Base-by-base conservation (phyloP, 108 stramenopile genomes). In the Cyclotella choctawhatcheeana region DNA sequence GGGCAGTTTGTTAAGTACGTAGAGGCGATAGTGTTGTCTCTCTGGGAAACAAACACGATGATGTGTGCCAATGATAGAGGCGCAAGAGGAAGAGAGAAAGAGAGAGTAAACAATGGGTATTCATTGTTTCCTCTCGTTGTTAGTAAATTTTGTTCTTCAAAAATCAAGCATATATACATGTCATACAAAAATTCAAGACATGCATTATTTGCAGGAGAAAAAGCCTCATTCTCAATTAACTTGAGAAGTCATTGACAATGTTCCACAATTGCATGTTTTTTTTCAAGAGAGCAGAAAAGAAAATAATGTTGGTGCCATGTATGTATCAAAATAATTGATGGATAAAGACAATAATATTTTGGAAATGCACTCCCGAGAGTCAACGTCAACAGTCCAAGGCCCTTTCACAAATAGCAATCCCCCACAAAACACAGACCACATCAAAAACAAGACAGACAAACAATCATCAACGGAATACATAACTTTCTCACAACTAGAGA, bases 21-120 rank as follows among this genome's bases (percentile, higher is more conserved):
- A 81, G 27, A 94, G 76, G 25, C 93, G 79, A 71, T 94, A 94
- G 67, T 94, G 86, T 64, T 93, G 93, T 70, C 90, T 85, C 70
- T 87, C 92, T 93, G 44, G 52, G 34, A 48, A 56, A 21, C 0
- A 55, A n/a, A n/a, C n/a, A n/a, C n/a, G n/a, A n/a, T n/a, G n/a
- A n/a, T n/a, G n/a, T n/a, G n/a, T n/a, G n/a, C n/a, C n/a, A n/a
- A n/a, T n/a, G n/a, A n/a, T n/a, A n/a, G n/a, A n/a, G n/a, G n/a
- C n/a, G n/a, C n/a, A n/a, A n/a, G n/a, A n/a, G n/a, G n/a, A n/a
- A n/a, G n/a, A n/a, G n/a, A n/a, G n/a, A n/a, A n/a, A n/a, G n/a
- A n/a, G n/a, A n/a, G n/a, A n/a, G n/a, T n/a, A n/a, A n/a, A n/a
- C n/a, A n/a, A n/a, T n/a, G n/a, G n/a, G n/a, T n/a, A n/a, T n/a